phyloP scores from a whole-genome alignment of 495 filamentous ascomycete species.

The Aspergillus campestris region DNA sequence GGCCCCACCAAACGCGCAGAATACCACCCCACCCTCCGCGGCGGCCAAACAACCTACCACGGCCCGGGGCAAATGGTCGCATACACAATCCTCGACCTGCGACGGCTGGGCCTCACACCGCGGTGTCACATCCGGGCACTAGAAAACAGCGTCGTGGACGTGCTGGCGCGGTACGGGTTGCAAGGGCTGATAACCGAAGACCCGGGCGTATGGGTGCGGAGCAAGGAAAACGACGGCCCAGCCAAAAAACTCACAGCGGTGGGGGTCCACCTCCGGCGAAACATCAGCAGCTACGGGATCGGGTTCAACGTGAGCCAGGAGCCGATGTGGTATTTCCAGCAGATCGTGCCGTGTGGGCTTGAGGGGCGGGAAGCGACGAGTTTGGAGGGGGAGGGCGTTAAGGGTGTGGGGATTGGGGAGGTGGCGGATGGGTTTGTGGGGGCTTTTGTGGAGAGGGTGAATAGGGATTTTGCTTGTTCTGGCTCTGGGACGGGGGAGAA shows the following conservation, averaged over 20 bases:
- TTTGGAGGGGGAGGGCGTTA: conserved; percentile 39
- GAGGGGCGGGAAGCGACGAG: conserved; percentile 69
- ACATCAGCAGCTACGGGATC: conserved; percentile 80
- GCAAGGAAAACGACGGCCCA: not conserved
- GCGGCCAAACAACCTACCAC: conserved; percentile 91
- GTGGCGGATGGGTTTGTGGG: conserved; percentile 34
- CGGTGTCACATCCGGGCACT: conserved; percentile 66
- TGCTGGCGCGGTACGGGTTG: conserved; percentile 49
- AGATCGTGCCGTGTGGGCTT: conserved; percentile 83
- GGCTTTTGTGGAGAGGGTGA: conserved; percentile 31
- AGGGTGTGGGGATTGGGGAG: conserved; percentile 17
- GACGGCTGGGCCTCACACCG: conserved; percentile 42
- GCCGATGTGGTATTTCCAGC: conserved; percentile 58
- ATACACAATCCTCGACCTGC: conserved; percentile 78
- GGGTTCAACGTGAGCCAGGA: conserved; percentile 70
- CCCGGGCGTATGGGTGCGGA: conserved; percentile 74
- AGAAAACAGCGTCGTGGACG: conserved; percentile 63
- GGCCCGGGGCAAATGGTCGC: conserved; percentile 88
- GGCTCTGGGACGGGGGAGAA: conserved; percentile 20
- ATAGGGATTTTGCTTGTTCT: conserved; percentile 33
- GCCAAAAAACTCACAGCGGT: conserved; percentile 76
- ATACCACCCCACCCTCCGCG: conserved; percentile 63
- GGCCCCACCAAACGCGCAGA: conserved; percentile 44
- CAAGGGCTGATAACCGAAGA: conserved; percentile 54
- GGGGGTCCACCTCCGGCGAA: conserved; percentile 76